These are phyloP conservation scores for Ophiostoma triangulosporum DNA, from an alignment of 2,329 filamentous ascomycete species.

Conservation along the genomic window DNA sequence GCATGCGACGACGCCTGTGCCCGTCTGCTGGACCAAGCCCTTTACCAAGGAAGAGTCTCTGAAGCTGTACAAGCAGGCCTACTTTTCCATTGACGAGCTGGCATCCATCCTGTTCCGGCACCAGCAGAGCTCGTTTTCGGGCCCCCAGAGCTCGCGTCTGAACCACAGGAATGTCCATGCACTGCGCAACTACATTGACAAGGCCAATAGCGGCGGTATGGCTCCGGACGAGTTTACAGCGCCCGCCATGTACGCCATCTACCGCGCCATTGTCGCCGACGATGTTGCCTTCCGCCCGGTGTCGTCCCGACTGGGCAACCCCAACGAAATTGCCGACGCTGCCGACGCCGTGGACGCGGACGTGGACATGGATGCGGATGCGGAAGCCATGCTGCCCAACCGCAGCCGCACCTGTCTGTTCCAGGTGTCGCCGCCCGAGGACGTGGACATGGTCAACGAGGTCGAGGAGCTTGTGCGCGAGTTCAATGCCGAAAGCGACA, in stretches of 20 bases:
- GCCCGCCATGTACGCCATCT: constrained; percentile 53
- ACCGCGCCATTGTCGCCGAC: constrained; percentile 46
- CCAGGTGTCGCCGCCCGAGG: constrained; percentile 43
- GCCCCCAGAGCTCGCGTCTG: background rate
- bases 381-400: background rate
- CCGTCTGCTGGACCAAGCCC: background rate
- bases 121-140: background rate
- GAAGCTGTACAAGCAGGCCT: constrained; percentile 5
- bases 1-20: background rate
- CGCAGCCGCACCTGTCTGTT: constrained; percentile 42
- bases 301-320: constrained; percentile 24
- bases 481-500: constrained; percentile 30
- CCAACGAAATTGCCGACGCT: constrained; percentile 13
- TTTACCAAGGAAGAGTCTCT: background rate
- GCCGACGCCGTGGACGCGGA: constrained; percentile 16
- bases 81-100: constrained; percentile 37
- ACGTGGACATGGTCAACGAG: constrained; percentile 36
- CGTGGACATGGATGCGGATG: too few species aligned
- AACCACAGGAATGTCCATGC: background rate
- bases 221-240: constrained; percentile 25
- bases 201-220: constrained; percentile 16
- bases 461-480: constrained; percentile 40
- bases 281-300: constrained; percentile 45
- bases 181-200: constrained; percentile 11
- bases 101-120: constrained; percentile 28